Evolutionary conservation across 2,329 filamentous ascomycete genomes (phyloP).

Genomic region (Clonostachys rhizophaga): DNA sequence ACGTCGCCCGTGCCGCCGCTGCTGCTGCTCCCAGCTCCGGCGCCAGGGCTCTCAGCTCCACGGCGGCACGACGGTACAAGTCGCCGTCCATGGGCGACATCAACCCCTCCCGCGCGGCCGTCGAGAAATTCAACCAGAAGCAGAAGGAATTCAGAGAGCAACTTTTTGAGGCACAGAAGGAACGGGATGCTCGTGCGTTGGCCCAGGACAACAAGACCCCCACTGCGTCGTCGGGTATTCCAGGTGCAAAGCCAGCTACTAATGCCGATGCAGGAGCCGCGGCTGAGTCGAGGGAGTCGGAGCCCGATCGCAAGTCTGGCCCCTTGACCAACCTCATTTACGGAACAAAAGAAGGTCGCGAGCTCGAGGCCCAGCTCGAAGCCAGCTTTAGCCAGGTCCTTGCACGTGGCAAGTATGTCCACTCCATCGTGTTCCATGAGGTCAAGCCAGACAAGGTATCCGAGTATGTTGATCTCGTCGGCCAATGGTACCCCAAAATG

Average conservation of each 20-base stretch:
- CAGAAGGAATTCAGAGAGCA: slow-evolving; percentile 85
- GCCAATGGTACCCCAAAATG: slow-evolving; percentile 88
- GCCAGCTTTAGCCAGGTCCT: slow-evolving; percentile 93
- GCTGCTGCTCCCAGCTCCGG: slow-evolving; percentile 37
- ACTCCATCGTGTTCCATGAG: slow-evolving; percentile 94
- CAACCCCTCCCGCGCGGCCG: slow-evolving; percentile 57
- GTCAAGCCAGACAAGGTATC: slow-evolving; percentile 95
- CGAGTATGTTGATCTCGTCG: slow-evolving; percentile 87
- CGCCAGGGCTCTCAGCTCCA: slow-evolving; percentile 54
- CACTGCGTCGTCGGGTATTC: slow-evolving; percentile 12
- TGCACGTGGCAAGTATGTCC: slow-evolving; percentile 94
- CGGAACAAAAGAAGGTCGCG: slow-evolving; percentile 90
- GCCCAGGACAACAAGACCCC: slow-evolving; percentile 26
- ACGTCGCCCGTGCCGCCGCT: slow-evolving; percentile 40
- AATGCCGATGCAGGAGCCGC: slow-evolving; percentile 37
- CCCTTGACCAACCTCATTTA: slow-evolving; percentile 88
- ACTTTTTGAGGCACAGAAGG: slow-evolving; percentile 71
- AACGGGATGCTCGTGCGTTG: slow-evolving; percentile 79
- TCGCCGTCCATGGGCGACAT: slow-evolving; percentile 85
- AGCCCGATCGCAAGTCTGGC: slow-evolving; percentile 61
- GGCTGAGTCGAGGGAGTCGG: slow-evolving; percentile 51
- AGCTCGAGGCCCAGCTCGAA: slow-evolving; percentile 94
- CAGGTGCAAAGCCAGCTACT: slow-evolving; percentile 18
- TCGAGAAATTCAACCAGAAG: slow-evolving; percentile 73
- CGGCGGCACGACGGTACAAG: slow-evolving; percentile 34